Percentiles rank a stretch among this genome's conserved stretches.
phyloP scores from a whole-genome alignment of 2,329 filamentous ascomycete genomes.

The Beauveria asiatica region DNA sequence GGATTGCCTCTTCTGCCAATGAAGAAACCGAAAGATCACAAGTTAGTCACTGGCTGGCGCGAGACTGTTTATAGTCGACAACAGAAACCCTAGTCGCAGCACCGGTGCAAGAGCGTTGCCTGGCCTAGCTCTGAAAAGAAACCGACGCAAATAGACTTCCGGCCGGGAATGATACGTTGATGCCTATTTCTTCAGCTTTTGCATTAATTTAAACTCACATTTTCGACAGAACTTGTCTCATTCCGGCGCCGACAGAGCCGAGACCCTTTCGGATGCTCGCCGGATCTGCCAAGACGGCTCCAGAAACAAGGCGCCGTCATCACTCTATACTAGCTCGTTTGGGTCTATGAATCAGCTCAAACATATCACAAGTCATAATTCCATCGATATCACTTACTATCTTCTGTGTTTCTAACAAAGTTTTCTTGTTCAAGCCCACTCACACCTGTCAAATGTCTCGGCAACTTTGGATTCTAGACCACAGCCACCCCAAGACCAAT shows the following conservation, averaged over 20 bases:
- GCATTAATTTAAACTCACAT: neutral
- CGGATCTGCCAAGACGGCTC: neutral
- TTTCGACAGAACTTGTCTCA: neutral
- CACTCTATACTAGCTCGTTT: neutral
- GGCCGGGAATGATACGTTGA: neutral
- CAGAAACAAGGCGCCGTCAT: neutral
- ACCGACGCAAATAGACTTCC: neutral
- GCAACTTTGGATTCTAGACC: neutral
- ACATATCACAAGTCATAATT: neutral
- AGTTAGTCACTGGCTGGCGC: neutral
- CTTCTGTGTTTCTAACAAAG: too few species aligned
- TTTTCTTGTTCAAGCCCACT: neutral
- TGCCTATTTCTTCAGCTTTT: neutral
- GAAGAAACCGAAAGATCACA: neutral
- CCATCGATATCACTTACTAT: neutral
- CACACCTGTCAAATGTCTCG: neutral
- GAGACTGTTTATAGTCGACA: conserved; percentile 1
- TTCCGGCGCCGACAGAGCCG: neutral
- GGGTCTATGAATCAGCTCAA: neutral
- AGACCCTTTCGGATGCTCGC: neutral
- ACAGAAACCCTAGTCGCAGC: neutral
- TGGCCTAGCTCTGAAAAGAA: neutral
- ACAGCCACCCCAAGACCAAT: neutral
- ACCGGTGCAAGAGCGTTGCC: neutral
- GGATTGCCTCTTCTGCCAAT: neutral